These are phyloP conservation scores for Salix caprea DNA, from an alignment of 345 rosid species.

Conservation along the genomic window DNA sequence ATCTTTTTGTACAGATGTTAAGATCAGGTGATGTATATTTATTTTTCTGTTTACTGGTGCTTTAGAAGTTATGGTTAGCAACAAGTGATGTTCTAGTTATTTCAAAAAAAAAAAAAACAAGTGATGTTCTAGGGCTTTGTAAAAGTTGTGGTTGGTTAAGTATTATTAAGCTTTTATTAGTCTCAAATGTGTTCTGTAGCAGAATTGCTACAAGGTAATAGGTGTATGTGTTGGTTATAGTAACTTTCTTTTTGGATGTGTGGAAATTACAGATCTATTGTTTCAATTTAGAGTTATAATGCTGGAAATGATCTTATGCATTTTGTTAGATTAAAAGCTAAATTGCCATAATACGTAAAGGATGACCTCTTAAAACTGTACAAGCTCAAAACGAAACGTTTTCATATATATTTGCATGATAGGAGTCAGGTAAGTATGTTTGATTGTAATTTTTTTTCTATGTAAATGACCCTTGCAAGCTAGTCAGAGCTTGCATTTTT, in stretches of 20 bases:
- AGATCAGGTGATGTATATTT: constrained; percentile 46
- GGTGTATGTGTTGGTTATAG: not conserved
- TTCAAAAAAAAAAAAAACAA: no score
- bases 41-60: not conserved
- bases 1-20: constrained; percentile 60
- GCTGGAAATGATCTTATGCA: not conserved
- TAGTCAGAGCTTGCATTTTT: not conserved
- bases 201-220: no score
- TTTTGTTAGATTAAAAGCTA: not conserved
- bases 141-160: no score
- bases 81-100: no score
- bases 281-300: not conserved
- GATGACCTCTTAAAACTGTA: no score
- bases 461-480: not conserved
- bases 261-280: not conserved
- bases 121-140: not conserved
- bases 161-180: no score
- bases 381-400: not conserved
- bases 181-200: no score
- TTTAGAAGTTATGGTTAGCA: no score
- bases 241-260: not conserved
- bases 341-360: not conserved
- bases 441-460: not conserved
- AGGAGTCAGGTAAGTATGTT: not conserved
- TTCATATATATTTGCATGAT: not conserved